Evolutionary conservation across 371 early-diverging fungal genomes (phyloP), one percentile per base, ranked within the genome.

Genomic region (Smittium mucronatum): DNA sequence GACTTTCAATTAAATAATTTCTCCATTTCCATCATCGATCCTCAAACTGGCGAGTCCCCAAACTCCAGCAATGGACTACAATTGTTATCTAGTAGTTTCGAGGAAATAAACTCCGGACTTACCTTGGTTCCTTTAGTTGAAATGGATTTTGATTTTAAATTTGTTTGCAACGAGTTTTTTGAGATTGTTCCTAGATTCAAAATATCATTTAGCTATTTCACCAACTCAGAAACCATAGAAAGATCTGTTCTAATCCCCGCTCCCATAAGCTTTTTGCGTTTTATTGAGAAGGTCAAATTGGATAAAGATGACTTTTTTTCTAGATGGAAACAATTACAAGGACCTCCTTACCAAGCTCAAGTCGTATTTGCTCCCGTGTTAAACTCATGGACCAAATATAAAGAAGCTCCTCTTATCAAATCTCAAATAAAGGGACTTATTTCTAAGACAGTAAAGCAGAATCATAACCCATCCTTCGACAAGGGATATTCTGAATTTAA

Each of bases 291-390:
- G 0, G 89, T 94, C 16, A 79, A 75, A 15, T 85, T 98, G 75
- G 74, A 85, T 29, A 84, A 87, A 5, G 69, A 78, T n/a, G 94
- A 93, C 78, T 98, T 94, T 77, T 93, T 95, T 73, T 79, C 83
- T 28, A 85, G 97, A 30, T 98, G 98, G 98, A 89, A 88, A 74
- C 97, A 95, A 77, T 89, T 98, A 71, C 95, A 93, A 26, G 93
- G 75, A 63, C 26, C 32, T 1, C 26, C 29, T n/a, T 67, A 67
- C 25, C 34, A 58, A 29, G 2, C 29, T 16, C 33, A 61, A n/a
- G 17, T 31, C 26, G 34, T 58, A 5, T 63, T 63, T n/a, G 36
- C 31, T 32, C 63, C 57, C 8, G 15, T 15, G 32, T 25, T 57
- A 68, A 68, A 29, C 58, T 28, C 26, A 8, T 47, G 47, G 47